phyloP scores from a whole-genome alignment of 768 basidiomycete species.

The Suillus americanus region DNA sequence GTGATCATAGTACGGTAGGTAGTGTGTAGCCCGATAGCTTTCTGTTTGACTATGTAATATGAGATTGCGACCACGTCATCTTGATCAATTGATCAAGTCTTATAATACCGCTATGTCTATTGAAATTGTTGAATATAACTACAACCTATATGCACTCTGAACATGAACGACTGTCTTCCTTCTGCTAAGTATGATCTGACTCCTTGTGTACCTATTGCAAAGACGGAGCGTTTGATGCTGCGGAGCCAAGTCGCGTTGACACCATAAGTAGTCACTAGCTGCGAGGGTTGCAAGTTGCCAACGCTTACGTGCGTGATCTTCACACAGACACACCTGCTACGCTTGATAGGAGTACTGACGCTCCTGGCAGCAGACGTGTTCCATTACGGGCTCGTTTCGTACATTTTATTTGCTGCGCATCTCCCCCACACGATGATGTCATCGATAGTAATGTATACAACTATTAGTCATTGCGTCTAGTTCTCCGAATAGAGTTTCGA shows the following conservation, averaged over 20 bases:
- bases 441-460: background rate
- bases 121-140: background rate
- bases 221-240: no score
- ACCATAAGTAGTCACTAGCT: no score
- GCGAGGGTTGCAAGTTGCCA: no score
- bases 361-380: background rate
- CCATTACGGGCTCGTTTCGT: background rate
- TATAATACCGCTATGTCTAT: constrained; percentile 7
- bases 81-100: constrained; percentile 36
- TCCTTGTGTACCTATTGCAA: no score
- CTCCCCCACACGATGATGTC: background rate
- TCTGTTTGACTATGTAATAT: background rate
- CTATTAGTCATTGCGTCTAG: background rate
- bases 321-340: background rate
- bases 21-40: background rate
- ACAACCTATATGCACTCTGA: background rate
- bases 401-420: background rate
- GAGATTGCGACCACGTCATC: constrained; percentile 34
- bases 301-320: no score
- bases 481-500: background rate
- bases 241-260: no score
- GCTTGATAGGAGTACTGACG: background rate
- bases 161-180: background rate
- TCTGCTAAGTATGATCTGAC: no score
- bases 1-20: background rate